These are phyloP conservation scores for Xylaria sp. DNA, from an alignment of 2,329 filamentous ascomycete genomes.

Conservation along the genomic window DNA sequence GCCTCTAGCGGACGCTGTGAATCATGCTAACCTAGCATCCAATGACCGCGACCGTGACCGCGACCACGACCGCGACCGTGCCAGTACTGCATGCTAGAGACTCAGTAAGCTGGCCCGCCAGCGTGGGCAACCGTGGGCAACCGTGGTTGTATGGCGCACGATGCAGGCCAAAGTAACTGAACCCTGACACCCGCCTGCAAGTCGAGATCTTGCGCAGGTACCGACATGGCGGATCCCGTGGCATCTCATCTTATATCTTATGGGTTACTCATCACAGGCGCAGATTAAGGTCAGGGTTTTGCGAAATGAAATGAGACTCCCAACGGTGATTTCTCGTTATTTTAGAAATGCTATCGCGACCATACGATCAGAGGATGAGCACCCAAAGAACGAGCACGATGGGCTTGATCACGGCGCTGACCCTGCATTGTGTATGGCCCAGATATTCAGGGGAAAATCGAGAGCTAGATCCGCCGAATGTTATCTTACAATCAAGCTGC, in stretches of 20 bases:
- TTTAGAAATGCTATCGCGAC: slow-evolving; percentile 3
- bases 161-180: slow-evolving; percentile 36
- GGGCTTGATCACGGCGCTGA: not conserved
- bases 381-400: slow-evolving; percentile 1
- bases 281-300: slow-evolving; percentile 6
- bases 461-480: slow-evolving; percentile 21
- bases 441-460: slow-evolving; percentile 8
- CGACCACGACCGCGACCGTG: not conserved
- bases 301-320: not conserved
- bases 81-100: not conserved
- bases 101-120: slow-evolving; percentile 14
- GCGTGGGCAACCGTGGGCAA: slow-evolving; percentile 14
- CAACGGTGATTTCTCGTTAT: not conserved
- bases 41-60: slow-evolving; percentile 8
- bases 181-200: slow-evolving; percentile 34
- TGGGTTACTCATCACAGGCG: slow-evolving; percentile 3
- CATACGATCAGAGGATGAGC: slow-evolving; percentile 1
- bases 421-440: slow-evolving; percentile 13
- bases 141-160: slow-evolving; percentile 25
- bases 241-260: not conserved
- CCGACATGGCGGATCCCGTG: slow-evolving; percentile 43
- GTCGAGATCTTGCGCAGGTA: slow-evolving; percentile 37
- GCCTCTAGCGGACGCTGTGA: slow-evolving; percentile 26
- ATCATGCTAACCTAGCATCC: slow-evolving; percentile 29
- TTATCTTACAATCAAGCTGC: slow-evolving; percentile 2